A percentile compares a stretch with the other conserved stretches of the same genome.
These are phyloP conservation scores for Ilyonectria destructans DNA, from an alignment of 2,329 filamentous ascomycete genomes.

Conservation along the genomic window DNA sequence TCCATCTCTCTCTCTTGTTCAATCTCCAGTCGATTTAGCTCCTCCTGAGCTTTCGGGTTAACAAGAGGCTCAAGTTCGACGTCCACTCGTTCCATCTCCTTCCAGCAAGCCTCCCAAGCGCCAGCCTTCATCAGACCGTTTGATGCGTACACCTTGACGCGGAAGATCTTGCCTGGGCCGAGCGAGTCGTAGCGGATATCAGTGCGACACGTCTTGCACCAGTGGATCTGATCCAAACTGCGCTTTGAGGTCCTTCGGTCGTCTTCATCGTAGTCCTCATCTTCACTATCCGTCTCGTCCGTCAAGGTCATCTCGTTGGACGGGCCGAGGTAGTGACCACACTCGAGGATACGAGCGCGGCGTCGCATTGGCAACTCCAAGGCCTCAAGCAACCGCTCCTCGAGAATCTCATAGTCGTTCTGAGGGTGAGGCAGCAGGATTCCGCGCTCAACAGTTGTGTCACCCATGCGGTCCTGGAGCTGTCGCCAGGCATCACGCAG, in stretches of 20 bases:
- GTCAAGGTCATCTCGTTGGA: conserved; percentile 64
- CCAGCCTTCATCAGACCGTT: conserved; percentile 94
- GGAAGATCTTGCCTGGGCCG: conserved; percentile 74
- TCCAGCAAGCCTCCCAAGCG: conserved; percentile 95
- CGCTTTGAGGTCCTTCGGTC: conserved; percentile 42
- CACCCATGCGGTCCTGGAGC: conserved; percentile 79
- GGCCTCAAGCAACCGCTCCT: conserved; percentile 83
- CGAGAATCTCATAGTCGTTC: conserved; percentile 84
- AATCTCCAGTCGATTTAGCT: conserved; percentile 71
- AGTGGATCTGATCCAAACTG: conserved; percentile 61
- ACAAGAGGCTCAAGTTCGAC: conserved; percentile 89
- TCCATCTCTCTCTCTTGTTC: conserved; percentile 60
- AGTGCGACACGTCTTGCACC: conserved; percentile 71
- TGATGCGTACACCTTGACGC: conserved; percentile 91
- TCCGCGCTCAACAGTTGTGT: conserved; percentile 82
- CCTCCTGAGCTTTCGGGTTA: conserved; percentile 70
- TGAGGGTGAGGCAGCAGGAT: conserved; percentile 85
- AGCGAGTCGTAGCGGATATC: conserved; percentile 71
- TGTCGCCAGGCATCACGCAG: conserved; percentile 77
- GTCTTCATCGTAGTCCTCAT: conserved; percentile 59
- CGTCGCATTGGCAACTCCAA: conserved; percentile 78
- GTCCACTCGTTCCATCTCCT: conserved; percentile 98
- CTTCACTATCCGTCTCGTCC: conserved; percentile 64
- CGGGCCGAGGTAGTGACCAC: conserved; percentile 82
- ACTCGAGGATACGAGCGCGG: conserved; percentile 80